phyloP scores from a whole-genome alignment of 2,329 filamentous ascomycete genomes.

The Lasiodiplodia theobromae region DNA sequence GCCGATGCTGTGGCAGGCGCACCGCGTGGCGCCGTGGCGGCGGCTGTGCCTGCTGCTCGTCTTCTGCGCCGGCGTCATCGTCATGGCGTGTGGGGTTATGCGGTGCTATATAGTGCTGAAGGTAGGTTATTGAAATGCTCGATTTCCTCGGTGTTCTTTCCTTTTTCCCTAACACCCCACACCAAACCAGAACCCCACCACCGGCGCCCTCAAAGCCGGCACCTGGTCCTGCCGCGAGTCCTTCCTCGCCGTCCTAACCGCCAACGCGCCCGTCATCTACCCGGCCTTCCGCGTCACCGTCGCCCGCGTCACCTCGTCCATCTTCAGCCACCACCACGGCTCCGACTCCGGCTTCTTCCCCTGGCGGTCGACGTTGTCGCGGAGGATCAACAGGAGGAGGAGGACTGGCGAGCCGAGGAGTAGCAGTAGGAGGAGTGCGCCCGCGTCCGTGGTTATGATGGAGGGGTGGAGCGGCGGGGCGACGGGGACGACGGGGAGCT shows the following conservation, averaged over 20 bases:
- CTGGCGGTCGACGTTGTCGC: neutral
- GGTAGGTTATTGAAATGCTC: constrained; percentile 31
- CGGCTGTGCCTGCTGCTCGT: constrained; percentile 62
- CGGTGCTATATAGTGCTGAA: constrained; percentile 61
- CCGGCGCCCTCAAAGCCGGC: constrained; percentile 51
- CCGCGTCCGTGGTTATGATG: neutral
- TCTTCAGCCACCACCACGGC: neutral
- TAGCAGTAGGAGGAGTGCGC: no score
- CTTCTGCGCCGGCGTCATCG: constrained; percentile 63
- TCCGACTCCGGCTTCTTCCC: neutral
- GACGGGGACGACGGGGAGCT: neutral
- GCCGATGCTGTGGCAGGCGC: constrained; percentile 63
- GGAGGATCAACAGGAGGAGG: neutral
- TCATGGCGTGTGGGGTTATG: constrained; percentile 62
- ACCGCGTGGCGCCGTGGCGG: constrained; percentile 53
- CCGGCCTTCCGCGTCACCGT: constrained; percentile 8
- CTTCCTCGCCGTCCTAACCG: constrained; percentile 54
- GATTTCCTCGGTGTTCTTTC: neutral
- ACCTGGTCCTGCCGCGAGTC: constrained; percentile 56
- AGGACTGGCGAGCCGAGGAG: neutral
- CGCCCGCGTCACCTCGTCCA: neutral
- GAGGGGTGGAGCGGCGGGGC: neutral
- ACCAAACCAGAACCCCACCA: constrained; percentile 40
- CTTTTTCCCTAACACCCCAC: neutral
- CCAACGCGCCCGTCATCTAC: constrained; percentile 52